Conservation (phyloP, 2,329 filamentous ascomycete species). For the Aaosphaeria arxii region DNA sequence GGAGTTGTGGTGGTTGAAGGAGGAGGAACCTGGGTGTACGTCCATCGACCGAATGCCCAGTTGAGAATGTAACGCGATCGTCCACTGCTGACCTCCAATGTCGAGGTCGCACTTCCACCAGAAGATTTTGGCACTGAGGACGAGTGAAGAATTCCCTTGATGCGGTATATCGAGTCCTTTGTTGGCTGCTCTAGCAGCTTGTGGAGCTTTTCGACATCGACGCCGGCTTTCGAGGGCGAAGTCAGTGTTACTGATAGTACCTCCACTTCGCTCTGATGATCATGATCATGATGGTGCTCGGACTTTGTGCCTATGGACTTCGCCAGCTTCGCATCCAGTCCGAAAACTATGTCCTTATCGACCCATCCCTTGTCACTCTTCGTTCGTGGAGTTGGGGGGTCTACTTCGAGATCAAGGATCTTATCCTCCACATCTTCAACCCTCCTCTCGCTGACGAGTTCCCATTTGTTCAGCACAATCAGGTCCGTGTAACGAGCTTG, state of each 20-base stretch:
- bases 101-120: slow-evolving; percentile 28
- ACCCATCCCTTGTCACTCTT: slow-evolving; percentile 83
- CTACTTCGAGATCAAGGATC: slow-evolving; percentile 75
- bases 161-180: slow-evolving; percentile 93
- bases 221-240: slow-evolving; percentile 52
- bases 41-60: slow-evolving; percentile 98
- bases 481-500: slow-evolving; percentile 89
- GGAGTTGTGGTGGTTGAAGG: slow-evolving; percentile 18
- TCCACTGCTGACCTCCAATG: slow-evolving; percentile 34
- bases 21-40: slow-evolving; percentile 63
- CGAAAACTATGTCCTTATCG: slow-evolving; percentile 75
- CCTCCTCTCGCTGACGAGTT: slow-evolving; percentile 66
- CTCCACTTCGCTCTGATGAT: slow-evolving; percentile 83
- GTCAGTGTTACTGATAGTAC: slow-evolving; percentile 76
- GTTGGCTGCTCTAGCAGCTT: slow-evolving; percentile 68
- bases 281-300: slow-evolving; percentile 50
- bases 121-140: slow-evolving; percentile 47
- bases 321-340: slow-evolving; percentile 79
- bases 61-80: slow-evolving; percentile 79
- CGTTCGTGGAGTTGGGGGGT: slow-evolving; percentile 70
- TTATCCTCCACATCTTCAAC: slow-evolving; percentile 77
- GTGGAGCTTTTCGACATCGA: slow-evolving; percentile 54
- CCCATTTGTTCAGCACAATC: slow-evolving; percentile 93
- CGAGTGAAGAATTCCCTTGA: slow-evolving; percentile 68
- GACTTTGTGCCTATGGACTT: slow-evolving; percentile 44